These are phyloP conservation scores for Aureobasidium sp. DNA, from an alignment of 2,329 filamentous ascomycete species.

Conservation along the genomic window DNA sequence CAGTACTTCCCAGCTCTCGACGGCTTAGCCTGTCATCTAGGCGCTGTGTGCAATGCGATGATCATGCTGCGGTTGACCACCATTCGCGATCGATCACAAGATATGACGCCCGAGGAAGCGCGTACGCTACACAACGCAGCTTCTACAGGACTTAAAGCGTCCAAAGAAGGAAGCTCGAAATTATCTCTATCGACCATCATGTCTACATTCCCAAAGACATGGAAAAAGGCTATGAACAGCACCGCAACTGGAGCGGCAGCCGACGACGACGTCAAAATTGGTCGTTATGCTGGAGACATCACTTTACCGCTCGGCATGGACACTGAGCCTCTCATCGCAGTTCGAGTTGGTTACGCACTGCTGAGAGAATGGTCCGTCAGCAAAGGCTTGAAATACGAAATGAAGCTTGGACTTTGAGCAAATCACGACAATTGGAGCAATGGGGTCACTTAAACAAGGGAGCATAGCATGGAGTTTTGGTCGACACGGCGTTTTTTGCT, in stretches of 20 bases:
- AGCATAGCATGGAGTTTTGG: slow-evolving; percentile 2
- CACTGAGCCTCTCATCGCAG: slow-evolving; percentile 35
- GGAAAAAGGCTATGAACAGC: slow-evolving; percentile 16
- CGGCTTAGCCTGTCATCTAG: slow-evolving; percentile 33
- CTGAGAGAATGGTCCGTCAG: slow-evolving; percentile 31
- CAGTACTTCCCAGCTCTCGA: slow-evolving; percentile 26
- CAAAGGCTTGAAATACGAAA: neutral
- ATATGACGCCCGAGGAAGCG: slow-evolving; percentile 6
- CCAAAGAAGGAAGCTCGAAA: slow-evolving; percentile 11
- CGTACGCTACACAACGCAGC: slow-evolving; percentile 17
- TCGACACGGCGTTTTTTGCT: neutral
- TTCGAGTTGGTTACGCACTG: slow-evolving; percentile 34
- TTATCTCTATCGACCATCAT: slow-evolving; percentile 29
- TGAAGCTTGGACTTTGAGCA: neutral
- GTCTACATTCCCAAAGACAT: slow-evolving; percentile 30
- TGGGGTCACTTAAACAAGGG: neutral
- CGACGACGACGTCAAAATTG: slow-evolving; percentile 19
- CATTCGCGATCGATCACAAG: neutral
- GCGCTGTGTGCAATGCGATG: slow-evolving; percentile 30
- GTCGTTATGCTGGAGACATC: slow-evolving; percentile 28
- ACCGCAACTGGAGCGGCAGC: neutral
- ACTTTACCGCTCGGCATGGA: slow-evolving; percentile 32
- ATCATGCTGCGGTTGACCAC: slow-evolving; percentile 23
- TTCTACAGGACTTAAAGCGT: neutral
- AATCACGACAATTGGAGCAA: no score